phyloP scores from a whole-genome alignment of 108 stramenopile genomes.

The Skeletonema menzelii region DNA sequence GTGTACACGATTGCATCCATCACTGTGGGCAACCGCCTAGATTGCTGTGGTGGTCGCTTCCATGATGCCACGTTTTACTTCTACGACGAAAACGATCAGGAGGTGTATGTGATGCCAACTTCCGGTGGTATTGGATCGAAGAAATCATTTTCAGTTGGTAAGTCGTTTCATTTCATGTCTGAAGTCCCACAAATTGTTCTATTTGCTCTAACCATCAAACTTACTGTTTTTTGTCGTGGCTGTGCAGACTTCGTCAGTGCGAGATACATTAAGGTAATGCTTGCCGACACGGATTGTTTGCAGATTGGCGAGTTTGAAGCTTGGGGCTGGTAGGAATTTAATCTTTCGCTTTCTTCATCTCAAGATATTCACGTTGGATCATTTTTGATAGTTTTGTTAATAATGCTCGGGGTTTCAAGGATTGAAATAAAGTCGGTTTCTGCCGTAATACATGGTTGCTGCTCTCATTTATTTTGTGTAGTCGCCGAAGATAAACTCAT shows the following conservation, averaged over 20 bases:
- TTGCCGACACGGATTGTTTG: conserved; percentile 7
- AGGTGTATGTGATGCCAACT: background rate
- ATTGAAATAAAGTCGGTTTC: background rate
- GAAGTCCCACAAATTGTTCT: no score
- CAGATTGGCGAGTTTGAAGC: conserved; percentile 17
- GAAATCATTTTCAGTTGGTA: background rate
- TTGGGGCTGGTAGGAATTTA: background rate
- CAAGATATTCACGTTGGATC: background rate
- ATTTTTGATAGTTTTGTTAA: background rate
- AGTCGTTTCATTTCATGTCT: background rate
- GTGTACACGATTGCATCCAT: conserved; percentile 16
- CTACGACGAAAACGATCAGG: conserved; percentile 5
- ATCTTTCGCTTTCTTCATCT: background rate
- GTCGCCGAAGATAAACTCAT: conserved; percentile 2
- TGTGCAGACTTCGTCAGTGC: conserved; percentile 2
- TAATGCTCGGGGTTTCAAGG: no score
- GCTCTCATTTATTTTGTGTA: background rate
- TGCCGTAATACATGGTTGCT: background rate
- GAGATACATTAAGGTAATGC: background rate
- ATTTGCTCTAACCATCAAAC: no score
- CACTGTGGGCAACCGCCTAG: conserved; percentile 11
- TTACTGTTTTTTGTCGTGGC: no score
- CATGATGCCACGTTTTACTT: conserved; percentile 8
- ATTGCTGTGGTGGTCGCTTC: conserved; percentile 23
- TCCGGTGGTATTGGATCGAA: background rate